Evolutionary conservation across 352 stramenopile genomes (phyloP), one percentile per base, ranked within the genome.

Genomic region (Globisporangium spiculum): DNA sequence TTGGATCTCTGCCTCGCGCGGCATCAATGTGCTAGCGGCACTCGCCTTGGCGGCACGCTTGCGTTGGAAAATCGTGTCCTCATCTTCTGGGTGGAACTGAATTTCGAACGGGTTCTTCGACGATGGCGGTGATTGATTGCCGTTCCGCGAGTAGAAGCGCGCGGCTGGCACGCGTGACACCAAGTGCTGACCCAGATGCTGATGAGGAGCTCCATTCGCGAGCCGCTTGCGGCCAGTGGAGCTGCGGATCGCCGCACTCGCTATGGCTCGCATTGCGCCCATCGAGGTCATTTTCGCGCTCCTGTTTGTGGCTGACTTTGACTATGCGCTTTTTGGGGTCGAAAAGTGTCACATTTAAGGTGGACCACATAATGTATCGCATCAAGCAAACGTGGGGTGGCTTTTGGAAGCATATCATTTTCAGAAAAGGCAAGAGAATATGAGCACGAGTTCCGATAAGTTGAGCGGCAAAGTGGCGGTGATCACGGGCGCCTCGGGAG

Each of bases 401-500:
- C 54, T 41, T 60, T 56, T 59, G 32, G 24, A 60, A 8, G 27
- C 16, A 30, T 44, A 27, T 27, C 55, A 60, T 60, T 60, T 60
- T n/a, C 20, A 20, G 5, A 38, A 18, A 30, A 32, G 34, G 26
- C 36, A 53, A 27, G 27, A 30, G 27, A 52, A 53, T 26, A 55
- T 4, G 22, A 62, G 32, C 7, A 67, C 20, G 16, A 67, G 46
- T 8, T 60, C 38, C 5, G 63, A 69, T 63, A 48, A 75, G 32
- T 75, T 98, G 63, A 70, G 67, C 14, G 75, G 76, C 46, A 96
- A 97, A 72, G 85, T 97, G 59, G 91, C 82, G 6, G 74, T 97
- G 52, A 86, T 98, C 55, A 96, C 91, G 22, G 92, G 92, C 56
- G 93, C 91, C 7, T 96, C 91, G 0, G 91, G 80, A 10, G 93